Conservation (phyloP, 2,329 filamentous ascomycete species). For the Gnomoniopsis sp. region DNA sequence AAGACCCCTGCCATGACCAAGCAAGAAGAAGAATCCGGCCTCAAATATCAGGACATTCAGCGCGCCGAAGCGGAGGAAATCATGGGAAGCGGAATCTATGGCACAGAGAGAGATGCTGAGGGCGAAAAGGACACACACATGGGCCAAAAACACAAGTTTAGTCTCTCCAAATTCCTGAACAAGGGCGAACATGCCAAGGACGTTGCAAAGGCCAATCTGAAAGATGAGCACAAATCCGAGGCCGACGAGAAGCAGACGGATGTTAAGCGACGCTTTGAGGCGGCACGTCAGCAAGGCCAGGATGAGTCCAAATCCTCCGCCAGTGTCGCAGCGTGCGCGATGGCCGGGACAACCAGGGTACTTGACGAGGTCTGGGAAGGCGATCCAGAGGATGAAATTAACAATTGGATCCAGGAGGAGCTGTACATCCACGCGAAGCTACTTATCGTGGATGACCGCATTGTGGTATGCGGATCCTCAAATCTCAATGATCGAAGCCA, state of each 20-base stretch:
- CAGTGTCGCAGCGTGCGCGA: conserved; percentile 74
- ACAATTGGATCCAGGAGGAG: conserved; percentile 92
- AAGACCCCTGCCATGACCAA: conserved; percentile 70
- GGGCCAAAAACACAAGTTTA: conserved; percentile 33
- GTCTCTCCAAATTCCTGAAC: conserved; percentile 22
- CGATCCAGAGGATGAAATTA: conserved; percentile 69
- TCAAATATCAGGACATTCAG: conserved; percentile 83
- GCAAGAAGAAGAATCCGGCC: conserved; percentile 76
- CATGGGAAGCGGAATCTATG: conserved; percentile 74
- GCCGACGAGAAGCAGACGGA: conserved; percentile 40
- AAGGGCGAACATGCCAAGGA: conserved; percentile 30
- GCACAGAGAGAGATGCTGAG: conserved; percentile 39
- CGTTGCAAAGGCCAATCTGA: conserved; percentile 32
- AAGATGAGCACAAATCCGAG: conserved; percentile 32
- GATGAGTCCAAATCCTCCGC: conserved; percentile 36
- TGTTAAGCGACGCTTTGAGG: conserved; percentile 52
- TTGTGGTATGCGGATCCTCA: conserved; percentile 80
- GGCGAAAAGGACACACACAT: conserved; percentile 48
- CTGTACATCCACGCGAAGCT: conserved; percentile 94
- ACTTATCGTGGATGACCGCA: conserved; percentile 80
- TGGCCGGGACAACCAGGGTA: conserved; percentile 63
- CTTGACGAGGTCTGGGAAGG: conserved; percentile 75
- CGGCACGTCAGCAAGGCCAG: conserved; percentile 35
- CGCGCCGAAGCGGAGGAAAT: conserved; percentile 85
- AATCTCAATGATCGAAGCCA: conserved; percentile 93